These are phyloP conservation scores for Adansonia grandidieri DNA, from an alignment of 441 rosid species.

Conservation along the genomic window DNA sequence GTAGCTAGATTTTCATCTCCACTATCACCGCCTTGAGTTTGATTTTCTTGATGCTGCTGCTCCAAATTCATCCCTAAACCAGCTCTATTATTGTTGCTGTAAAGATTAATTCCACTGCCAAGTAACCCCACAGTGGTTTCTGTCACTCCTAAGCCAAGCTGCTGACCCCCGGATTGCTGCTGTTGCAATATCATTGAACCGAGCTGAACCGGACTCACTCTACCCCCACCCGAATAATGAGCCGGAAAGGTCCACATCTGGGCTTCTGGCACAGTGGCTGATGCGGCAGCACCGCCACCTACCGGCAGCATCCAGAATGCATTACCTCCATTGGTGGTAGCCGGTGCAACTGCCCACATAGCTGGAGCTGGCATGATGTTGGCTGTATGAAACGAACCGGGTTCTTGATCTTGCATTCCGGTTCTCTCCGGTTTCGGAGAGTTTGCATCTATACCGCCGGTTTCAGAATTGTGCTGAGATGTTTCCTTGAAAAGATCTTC, in stretches of 20 bases:
- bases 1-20: constrained; percentile 54
- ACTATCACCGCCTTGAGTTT: constrained; percentile 48
- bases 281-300: constrained; percentile 42
- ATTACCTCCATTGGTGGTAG: constrained; percentile 58
- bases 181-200: constrained; percentile 71
- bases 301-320: constrained; percentile 84
- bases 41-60: constrained; percentile 48
- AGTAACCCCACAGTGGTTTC: constrained; percentile 46
- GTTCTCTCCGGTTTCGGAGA: constrained; percentile 37
- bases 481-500: constrained; percentile 75
- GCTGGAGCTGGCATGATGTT: constrained; percentile 55
- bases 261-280: constrained; percentile 43
- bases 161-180: constrained; percentile 57
- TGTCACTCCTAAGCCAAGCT: constrained; percentile 62
- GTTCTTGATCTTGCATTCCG: constrained; percentile 56
- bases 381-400: constrained; percentile 40
- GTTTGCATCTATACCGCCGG: constrained; percentile 26
- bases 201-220: constrained; percentile 56
- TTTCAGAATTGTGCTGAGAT: constrained; percentile 34
- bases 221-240: constrained; percentile 51
- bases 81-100: constrained; percentile 40
- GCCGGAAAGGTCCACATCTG: constrained; percentile 81
- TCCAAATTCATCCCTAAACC: constrained; percentile 64
- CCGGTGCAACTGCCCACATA: constrained; percentile 81
- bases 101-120: constrained; percentile 42